Base-by-base conservation (phyloP, 2,329 filamentous ascomycete genomes). In the Coniochaeta sp. region DNA sequence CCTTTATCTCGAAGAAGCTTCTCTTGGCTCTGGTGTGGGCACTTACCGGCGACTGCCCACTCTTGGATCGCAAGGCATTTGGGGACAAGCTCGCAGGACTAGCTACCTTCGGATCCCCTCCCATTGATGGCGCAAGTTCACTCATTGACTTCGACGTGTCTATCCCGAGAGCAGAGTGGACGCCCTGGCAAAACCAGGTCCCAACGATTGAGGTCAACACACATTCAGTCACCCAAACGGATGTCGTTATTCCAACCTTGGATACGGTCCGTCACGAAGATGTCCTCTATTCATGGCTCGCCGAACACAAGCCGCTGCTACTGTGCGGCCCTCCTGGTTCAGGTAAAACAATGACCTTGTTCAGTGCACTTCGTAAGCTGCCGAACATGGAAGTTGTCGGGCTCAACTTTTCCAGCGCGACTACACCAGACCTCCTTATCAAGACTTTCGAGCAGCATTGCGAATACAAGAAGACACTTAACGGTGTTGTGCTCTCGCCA, bases 361-460 rank as follows among this genome's bases (percentile, higher is more conserved):
- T 99, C 79, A 97, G 93, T 72, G 95, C 95, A 36, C 85, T 99
- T 59, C 89, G 95, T 65, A 99, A 99, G 76, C 81, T 99, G 61
- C 93, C 93, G 3, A 97, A 97, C 72, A 97, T 99, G 93, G 95
- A 99, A 75, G 92, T 97, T 61, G 96, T 99, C 34, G 95, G 95
- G 57, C 90, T 99, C 72, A 99, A 99, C 76, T 99, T 99, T 74
- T 99, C 96, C 5, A 99, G 95, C 68, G 96, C 95, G 1, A 99
- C 96, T 0, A 99, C 95, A 0, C 96, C 95, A 0, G 96, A 99
- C 73, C 85, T 99, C 31, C 84, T 99, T 63, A 93, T 99, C 79
- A 99, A 99, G 81, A 99, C 96, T 0, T 96, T 99, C 67, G 95
- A 99, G 77, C 96, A 99, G 73, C 97, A 99, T 75, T 99, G 95